A percentile compares a stretch with the other conserved stretches of the same genome.
These are phyloP conservation scores for Pseudocercospora crystallina DNA, from an alignment of 2,329 filamentous ascomycete species.

Conservation along the genomic window DNA sequence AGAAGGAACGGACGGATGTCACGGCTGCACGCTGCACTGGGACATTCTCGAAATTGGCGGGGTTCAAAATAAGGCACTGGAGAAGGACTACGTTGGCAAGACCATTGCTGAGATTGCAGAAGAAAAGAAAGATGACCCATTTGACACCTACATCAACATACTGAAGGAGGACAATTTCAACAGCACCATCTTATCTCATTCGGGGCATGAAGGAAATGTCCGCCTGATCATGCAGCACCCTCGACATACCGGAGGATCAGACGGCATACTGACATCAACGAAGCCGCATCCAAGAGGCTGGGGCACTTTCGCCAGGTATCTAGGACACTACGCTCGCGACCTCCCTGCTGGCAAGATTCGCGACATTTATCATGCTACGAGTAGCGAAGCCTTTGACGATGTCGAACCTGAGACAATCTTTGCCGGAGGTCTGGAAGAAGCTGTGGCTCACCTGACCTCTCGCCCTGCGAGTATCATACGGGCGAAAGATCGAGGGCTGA, in stretches of 20 bases:
- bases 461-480: conserved; percentile 25
- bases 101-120: conserved; percentile 28
- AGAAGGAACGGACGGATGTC: conserved; percentile 30
- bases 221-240: conserved; percentile 30
- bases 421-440: conserved; percentile 29
- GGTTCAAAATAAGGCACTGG: conserved; percentile 23
- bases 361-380: conserved; percentile 24
- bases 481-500: conserved; percentile 25
- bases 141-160: conserved; percentile 29
- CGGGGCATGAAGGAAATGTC: conserved; percentile 30
- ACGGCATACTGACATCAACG: conserved; percentile 30
- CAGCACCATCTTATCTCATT: conserved; percentile 30
- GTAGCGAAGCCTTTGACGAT: conserved; percentile 18
- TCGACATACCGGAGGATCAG: conserved; percentile 29
- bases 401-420: conserved; percentile 28
- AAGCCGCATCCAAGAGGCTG: conserved; percentile 33
- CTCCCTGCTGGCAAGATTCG: conserved; percentile 22
- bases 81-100: conserved; percentile 27
- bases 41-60: conserved; percentile 31
- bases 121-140: conserved; percentile 25
- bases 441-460: conserved; percentile 29
- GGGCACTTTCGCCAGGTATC: conserved; percentile 31
- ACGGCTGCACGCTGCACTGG: conserved; percentile 31
- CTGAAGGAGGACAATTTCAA: conserved; percentile 30
- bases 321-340: conserved; percentile 31